These are phyloP conservation scores for Mortierella antarctica DNA, from an alignment of 192 early-diverging fungal species.

Conservation along the genomic window DNA sequence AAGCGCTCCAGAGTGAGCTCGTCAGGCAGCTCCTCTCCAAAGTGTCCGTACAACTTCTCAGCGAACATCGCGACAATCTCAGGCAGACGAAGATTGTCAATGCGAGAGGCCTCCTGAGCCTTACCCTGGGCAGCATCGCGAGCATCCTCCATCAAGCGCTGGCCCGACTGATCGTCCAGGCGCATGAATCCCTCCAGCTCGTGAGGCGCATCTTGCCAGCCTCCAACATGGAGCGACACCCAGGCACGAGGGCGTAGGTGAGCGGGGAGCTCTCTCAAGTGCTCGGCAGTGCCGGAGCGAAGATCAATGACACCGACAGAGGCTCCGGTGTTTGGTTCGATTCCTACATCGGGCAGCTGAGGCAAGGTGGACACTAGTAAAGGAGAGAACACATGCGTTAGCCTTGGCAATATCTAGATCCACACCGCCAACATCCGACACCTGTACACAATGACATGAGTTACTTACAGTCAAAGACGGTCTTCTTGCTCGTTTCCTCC, in stretches of 20 bases:
- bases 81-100: slow-evolving; percentile 47
- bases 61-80: slow-evolving; percentile 55
- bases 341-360: slow-evolving; percentile 9
- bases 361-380: slow-evolving; percentile 30
- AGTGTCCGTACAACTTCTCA: slow-evolving; percentile 48
- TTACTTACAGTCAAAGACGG: slow-evolving; percentile 43
- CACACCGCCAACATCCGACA: background rate
- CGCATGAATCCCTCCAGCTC: slow-evolving; percentile 49
- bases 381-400: background rate
- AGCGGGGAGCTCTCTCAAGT: slow-evolving; percentile 18
- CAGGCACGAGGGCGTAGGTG: slow-evolving; percentile 49
- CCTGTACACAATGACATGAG: background rate
- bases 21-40: slow-evolving; percentile 43
- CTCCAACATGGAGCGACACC: slow-evolving; percentile 52
- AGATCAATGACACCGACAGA: slow-evolving; percentile 10
- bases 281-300: slow-evolving; percentile 16
- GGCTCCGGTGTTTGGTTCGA: slow-evolving; percentile 22
- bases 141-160: slow-evolving; percentile 48
- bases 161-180: slow-evolving; percentile 52
- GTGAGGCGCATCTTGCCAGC: slow-evolving; percentile 47
- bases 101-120: slow-evolving; percentile 36
- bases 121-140: slow-evolving; percentile 37
- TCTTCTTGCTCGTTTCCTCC: slow-evolving; percentile 27
- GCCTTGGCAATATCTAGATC: background rate
- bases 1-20: slow-evolving; percentile 32